Evolutionary conservation across 2,329 filamentous ascomycete genomes (phyloP).

Genomic region (Plectosphaerella plurivora): DNA sequence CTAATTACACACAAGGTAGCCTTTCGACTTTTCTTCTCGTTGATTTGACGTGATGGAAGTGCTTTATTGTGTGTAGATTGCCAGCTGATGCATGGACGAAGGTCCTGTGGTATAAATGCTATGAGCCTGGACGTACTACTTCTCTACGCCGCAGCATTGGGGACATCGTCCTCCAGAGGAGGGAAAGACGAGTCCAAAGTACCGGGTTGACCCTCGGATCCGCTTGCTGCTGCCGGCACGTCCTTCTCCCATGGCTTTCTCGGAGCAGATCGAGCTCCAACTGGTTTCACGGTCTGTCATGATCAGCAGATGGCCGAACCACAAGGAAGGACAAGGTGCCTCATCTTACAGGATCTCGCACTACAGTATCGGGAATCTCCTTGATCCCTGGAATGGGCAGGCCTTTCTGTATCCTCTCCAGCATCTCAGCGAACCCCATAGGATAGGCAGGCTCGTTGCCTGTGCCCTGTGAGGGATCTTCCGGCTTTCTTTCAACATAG

Average conservation of each 20-base stretch:
- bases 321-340: background rate
- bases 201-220: constrained; percentile 5
- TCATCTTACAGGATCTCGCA: constrained; percentile 60
- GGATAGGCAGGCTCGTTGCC: constrained; percentile 67
- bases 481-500: constrained; percentile 32
- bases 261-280: constrained; percentile 42
- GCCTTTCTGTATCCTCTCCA: constrained; percentile 77
- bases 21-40: background rate
- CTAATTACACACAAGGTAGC: constrained; percentile 8
- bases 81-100: too few relatives aligned
- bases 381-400: constrained; percentile 82
- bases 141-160: background rate
- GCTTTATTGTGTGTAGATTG: background rate
- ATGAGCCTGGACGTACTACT: background rate
- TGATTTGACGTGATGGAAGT: background rate
- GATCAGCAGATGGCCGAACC: background rate
- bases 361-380: constrained; percentile 76
- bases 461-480: constrained; percentile 8
- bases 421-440: constrained; percentile 77
- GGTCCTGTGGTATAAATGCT: too few relatives aligned
- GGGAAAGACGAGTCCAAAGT: constrained; percentile 30
- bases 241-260: constrained; percentile 77
- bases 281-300: constrained; percentile 37
- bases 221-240: constrained; percentile 2
- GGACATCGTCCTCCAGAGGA: constrained; percentile 17